Percentiles rank a stretch among this genome's conserved stretches.
These are phyloP conservation scores for Anastatica hierochuntica DNA, from an alignment of 345 rosid species.

Conservation along the genomic window DNA sequence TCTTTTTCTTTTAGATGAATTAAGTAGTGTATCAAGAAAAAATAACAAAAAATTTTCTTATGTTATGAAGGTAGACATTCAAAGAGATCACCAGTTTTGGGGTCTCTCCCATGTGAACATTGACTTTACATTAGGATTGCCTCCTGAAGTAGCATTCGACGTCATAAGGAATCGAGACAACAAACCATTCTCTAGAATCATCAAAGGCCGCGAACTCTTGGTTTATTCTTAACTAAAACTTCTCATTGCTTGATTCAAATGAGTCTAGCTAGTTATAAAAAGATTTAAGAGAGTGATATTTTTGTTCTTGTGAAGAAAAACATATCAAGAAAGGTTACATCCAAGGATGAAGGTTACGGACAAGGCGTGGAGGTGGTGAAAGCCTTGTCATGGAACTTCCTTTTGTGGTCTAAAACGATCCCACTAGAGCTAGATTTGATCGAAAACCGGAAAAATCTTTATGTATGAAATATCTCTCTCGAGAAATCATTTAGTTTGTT, in stretches of 20 bases:
- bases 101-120: constrained; percentile 5
- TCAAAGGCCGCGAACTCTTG: background rate
- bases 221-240: background rate
- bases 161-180: background rate
- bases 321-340: constrained; percentile 43
- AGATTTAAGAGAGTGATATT: background rate
- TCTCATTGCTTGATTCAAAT: background rate
- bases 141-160: background rate
- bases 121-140: background rate
- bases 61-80: no score
- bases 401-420: constrained; percentile 64
- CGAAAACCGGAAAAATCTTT: constrained; percentile 45
- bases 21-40: no score
- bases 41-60: no score
- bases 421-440: constrained; percentile 45
- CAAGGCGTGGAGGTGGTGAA: constrained; percentile 54
- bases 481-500: background rate
- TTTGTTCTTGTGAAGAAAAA: constrained; percentile 33
- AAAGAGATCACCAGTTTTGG: no score
- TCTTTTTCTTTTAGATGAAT: no score
- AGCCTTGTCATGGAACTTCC: constrained; percentile 61
- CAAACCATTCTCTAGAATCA: background rate
- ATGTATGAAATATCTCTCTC: constrained; percentile 25
- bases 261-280: background rate
- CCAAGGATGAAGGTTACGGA: constrained; percentile 42